Base-by-base conservation (phyloP, 306 rosid genomes). In the Vigna angularis region DNA sequence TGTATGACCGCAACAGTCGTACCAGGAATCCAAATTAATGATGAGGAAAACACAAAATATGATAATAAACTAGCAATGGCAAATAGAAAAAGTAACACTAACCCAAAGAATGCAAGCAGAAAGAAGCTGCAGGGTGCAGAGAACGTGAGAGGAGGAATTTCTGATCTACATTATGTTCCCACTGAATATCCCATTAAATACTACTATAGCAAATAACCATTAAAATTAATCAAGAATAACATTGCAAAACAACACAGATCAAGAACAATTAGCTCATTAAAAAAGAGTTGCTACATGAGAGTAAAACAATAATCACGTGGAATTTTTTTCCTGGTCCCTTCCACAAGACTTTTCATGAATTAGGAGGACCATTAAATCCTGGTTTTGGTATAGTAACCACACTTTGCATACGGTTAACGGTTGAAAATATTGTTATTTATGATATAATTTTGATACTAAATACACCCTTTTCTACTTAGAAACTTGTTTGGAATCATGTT, bases 301-400 rank as follows among this genome's bases (percentile, higher is more conserved):
- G 64, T 65, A 50, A 51, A 65, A 36, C 52, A 75, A 64, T 38
- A 34, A 75, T 45, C 14, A 47, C 49, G 42, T 9, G 34, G 6
- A 59, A 44, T n/a, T 0, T 28, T 7, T 66, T 42, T 53, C 47
- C 42, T 42, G 75, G 57, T 42, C 64, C 20, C 20, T 24, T 65
- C 64, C 13, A 10, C 17, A 15, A 42, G 63, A 40, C 62, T 9
- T 6, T 18, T 3, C 17, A 58, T 6, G 74, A 18, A 70, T 49
- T 55, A 52, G 64, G 72, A 67, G 64, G 72, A 67, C 52, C 74
- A 58, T 53, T 65, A 30, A 55, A 64, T 44, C 30, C 45, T 63
- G 47, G 26, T 79, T 75, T 64, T 16, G 18, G 9, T 48, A 10
- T 14, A 56, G 50, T 20, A 14, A 51, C 48, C 58, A 67, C 50